A percentile compares a stretch with the other conserved stretches of the same genome.
Evolutionary conservation across 1,139 yeast species (phyloP).

Genomic region (Suhomyces maxii): DNA sequence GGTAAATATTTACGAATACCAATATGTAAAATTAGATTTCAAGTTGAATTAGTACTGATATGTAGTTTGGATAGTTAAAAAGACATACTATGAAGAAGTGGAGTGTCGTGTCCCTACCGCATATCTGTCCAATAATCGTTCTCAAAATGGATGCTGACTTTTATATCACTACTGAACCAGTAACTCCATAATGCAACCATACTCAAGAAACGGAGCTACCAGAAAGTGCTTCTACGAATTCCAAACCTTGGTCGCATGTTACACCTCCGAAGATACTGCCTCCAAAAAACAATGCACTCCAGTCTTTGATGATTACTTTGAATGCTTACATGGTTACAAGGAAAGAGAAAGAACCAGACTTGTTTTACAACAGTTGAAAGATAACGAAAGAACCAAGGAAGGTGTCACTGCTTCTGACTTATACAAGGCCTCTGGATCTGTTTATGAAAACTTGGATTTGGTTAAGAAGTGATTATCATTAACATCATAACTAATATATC

Average conservation of each 20-base stretch:
- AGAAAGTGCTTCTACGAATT: slow-evolving; percentile 53
- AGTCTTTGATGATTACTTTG: slow-evolving; percentile 48
- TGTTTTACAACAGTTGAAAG: slow-evolving; percentile 49
- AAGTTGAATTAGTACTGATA: too few relatives aligned
- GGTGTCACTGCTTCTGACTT: slow-evolving; percentile 48
- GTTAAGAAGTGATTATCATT: slow-evolving; percentile 22
- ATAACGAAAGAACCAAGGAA: slow-evolving; percentile 39
- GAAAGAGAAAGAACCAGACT: slow-evolving; percentile 50
- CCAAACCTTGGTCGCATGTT: slow-evolving; percentile 48
- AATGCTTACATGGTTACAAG: slow-evolving; percentile 50
- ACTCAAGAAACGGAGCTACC: slow-evolving; percentile 52
- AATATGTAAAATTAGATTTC: too few relatives aligned
- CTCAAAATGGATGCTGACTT: slow-evolving; percentile 7
- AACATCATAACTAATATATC: not conserved
- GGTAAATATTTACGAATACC: too few relatives aligned
- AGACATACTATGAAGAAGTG: too few relatives aligned
- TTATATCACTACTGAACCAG: not conserved
- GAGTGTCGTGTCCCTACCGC: slow-evolving; percentile 6
- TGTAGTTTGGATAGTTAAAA: too few relatives aligned
- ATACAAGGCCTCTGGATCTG: slow-evolving; percentile 44
- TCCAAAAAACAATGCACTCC: slow-evolving; percentile 47
- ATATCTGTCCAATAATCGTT: slow-evolving; percentile 8
- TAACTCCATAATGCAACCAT: slow-evolving; percentile 42
- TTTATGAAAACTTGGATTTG: slow-evolving; percentile 49
- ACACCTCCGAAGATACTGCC: slow-evolving; percentile 48